phyloP scores from a whole-genome alignment of 805 yeast species.

The Wickerhamomyces silvicola region DNA sequence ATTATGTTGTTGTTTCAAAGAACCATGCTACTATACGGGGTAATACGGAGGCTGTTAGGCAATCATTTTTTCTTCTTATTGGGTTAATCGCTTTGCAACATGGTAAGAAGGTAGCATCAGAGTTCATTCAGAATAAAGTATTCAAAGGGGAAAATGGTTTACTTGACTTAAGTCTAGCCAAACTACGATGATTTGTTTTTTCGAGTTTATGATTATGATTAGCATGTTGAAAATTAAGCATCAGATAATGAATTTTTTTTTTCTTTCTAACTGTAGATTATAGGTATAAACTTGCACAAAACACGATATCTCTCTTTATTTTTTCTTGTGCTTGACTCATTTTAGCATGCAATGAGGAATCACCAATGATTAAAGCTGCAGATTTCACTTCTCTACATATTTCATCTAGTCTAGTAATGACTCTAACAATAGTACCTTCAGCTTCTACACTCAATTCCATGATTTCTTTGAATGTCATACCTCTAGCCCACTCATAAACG shows the following conservation, averaged over 20 bases:
- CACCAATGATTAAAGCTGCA: slow-evolving; percentile 93
- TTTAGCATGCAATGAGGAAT: slow-evolving; percentile 79
- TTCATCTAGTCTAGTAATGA: slow-evolving; percentile 89
- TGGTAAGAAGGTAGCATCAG: slow-evolving; percentile 13
- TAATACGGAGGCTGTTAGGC: slow-evolving; percentile 3
- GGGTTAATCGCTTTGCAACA: slow-evolving; percentile 19
- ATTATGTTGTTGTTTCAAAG: too few species aligned
- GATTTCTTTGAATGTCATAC: slow-evolving; percentile 83
- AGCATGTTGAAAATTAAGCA: too few species aligned
- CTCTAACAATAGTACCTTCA: slow-evolving; percentile 96
- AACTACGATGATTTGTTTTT: too few species aligned
- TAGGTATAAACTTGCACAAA: slow-evolving; percentile 89
- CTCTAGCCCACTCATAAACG: slow-evolving; percentile 98
- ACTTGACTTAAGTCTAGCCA: slow-evolving; percentile 12
- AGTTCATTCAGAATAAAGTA: slow-evolving; percentile 16
- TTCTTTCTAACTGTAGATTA: slow-evolving; percentile 20
- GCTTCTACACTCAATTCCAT: slow-evolving; percentile 85
- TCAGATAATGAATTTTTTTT: background rate
- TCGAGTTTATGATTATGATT: too few species aligned
- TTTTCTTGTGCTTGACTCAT: slow-evolving; percentile 90
- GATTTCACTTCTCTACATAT: slow-evolving; percentile 90
- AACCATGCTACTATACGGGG: too few species aligned
- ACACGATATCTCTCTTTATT: slow-evolving; percentile 94
- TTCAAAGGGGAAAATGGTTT: slow-evolving; percentile 13
- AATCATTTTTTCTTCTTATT: slow-evolving; percentile 17